These are phyloP conservation scores for Crassisporium funariophilum DNA, from an alignment of 768 basidiomycete species.

Conservation along the genomic window DNA sequence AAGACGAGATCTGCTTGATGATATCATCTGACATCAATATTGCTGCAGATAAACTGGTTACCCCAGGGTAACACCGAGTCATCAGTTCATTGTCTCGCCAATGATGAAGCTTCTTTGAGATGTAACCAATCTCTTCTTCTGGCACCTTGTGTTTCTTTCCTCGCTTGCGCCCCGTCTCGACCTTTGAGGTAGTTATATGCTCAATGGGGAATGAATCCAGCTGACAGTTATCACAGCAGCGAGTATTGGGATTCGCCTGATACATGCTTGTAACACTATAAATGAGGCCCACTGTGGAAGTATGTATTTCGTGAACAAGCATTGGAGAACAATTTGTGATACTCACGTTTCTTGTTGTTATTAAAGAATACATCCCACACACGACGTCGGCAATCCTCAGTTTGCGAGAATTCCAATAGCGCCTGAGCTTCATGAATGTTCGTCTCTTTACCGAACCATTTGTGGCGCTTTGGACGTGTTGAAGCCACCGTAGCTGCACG, in stretches of 20 bases:
- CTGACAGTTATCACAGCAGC: conserved; percentile 18
- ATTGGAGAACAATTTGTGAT: not conserved
- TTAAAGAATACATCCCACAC: conserved; percentile 13
- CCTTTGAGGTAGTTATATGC: not conserved
- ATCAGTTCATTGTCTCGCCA: conserved; percentile 13
- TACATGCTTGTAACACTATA: conserved; percentile 5
- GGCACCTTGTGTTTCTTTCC: conserved; percentile 11
- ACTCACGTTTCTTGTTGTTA: conserved; percentile 15
- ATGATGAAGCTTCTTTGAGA: not conserved
- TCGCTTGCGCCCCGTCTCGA: conserved; percentile 1
- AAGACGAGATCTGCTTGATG: conserved; percentile 5
- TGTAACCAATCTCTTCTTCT: not conserved
- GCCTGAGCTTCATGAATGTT: conserved; percentile 1
- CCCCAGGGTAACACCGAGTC: not conserved
- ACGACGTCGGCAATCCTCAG: not conserved
- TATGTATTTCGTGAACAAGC: not conserved
- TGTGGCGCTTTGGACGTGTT: not conserved
- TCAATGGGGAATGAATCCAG: conserved; percentile 11
- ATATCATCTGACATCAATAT: conserved; percentile 8
- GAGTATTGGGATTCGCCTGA: not conserved
- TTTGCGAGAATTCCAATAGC: not conserved
- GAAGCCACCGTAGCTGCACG: not conserved
- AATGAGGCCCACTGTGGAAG: not conserved
- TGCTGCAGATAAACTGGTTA: not conserved
- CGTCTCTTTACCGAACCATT: not conserved